Evolutionary conservation across 176 grass and related monocot species (phyloP), one percentile per base, ranked within the genome.

Genomic region (Dendrocalamus sinicus): DNA sequence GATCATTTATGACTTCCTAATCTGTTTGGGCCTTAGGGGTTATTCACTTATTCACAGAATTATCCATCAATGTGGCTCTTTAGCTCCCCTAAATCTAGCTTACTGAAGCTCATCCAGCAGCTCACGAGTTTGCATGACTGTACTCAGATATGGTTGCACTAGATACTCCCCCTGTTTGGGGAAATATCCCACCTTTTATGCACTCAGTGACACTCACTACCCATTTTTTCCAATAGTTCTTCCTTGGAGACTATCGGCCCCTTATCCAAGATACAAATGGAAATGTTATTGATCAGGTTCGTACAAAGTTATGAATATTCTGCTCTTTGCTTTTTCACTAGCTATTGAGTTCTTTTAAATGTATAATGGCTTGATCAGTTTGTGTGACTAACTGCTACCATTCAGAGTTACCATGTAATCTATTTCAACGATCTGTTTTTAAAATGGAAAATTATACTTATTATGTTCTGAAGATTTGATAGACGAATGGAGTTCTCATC

Each of bases 221-320:
- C 16, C 47, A 24, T 65, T 26, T 58, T 84, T 40, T 28, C 70
- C 16, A 50, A 86, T 82, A 98, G 96, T 98, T 98, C 66, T 98
- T 98, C 86, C 96, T 98, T 79, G 96, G 96, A 85, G 96, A 98
- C 67, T 98, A 98, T 85, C 96, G 96, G 4, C 96, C 96, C 13
- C 93, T 98, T 84, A 90, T 87, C 57, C 93, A 83, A 73, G 96
- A 98, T 86, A 83, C 86, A 43, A 92, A 84, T 86, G 93, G 96
- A 89, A 89, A 67, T 77, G 88, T 83, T 80, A 85, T 98, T 60
- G 96, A 98, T 86, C 96, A 98, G 96, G 96, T 95, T 88, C 55
- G 73, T 67, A 72, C 41, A 52, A 77, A 75, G 47, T 69, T 41
- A 46, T 75, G 59, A 68, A 57, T 45, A 26, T 30, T 55, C 15